Conservation (phyloP, 371 early-diverging fungal genomes). For the Actinomortierella wolfii region DNA sequence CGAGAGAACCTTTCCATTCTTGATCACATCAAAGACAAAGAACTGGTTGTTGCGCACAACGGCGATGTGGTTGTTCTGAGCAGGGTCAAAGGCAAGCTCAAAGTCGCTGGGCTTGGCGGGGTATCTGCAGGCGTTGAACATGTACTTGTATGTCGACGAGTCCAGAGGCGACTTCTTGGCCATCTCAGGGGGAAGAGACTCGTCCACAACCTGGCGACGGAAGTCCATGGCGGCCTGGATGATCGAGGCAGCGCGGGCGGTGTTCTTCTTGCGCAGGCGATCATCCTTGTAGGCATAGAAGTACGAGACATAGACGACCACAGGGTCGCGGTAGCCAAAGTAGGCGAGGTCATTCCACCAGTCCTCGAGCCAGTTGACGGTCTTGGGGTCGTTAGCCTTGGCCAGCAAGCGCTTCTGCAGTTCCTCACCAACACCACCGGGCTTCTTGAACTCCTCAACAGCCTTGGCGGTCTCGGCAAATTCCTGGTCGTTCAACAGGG, state of each 20-base stretch:
- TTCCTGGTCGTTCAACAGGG: conserved; percentile 75
- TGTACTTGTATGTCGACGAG: conserved; percentile 90
- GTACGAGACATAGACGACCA: conserved; percentile 87
- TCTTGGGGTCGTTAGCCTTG: conserved; percentile 64
- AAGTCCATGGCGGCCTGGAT: conserved; percentile 88
- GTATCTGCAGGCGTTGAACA: conserved; percentile 96
- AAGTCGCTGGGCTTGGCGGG: conserved; percentile 86
- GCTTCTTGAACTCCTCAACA: conserved; percentile 79
- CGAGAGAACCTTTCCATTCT: conserved; percentile 79
- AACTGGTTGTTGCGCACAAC: conserved; percentile 93
- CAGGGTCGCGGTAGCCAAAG: conserved; percentile 94
- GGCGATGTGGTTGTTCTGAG: conserved; percentile 79
- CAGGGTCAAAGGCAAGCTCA: conserved; percentile 76
- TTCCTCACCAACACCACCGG: conserved; percentile 81
- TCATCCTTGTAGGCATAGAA: conserved; percentile 87
- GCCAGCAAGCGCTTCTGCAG: conserved; percentile 85
- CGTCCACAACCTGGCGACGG: conserved; percentile 76
- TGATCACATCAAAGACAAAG: conserved; percentile 74
- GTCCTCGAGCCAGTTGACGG: conserved; percentile 90
- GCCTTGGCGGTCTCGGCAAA: conserved; percentile 71
- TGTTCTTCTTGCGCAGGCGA: conserved; percentile 74
- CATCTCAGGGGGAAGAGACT: conserved; percentile 86
- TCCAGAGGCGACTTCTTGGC: conserved; percentile 81
- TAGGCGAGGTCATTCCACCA: conserved; percentile 97
- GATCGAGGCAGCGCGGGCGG: conserved; percentile 87